Evolutionary conservation across 345 rosid genomes (phyloP).

Genomic region (Syzygium aromaticum): DNA sequence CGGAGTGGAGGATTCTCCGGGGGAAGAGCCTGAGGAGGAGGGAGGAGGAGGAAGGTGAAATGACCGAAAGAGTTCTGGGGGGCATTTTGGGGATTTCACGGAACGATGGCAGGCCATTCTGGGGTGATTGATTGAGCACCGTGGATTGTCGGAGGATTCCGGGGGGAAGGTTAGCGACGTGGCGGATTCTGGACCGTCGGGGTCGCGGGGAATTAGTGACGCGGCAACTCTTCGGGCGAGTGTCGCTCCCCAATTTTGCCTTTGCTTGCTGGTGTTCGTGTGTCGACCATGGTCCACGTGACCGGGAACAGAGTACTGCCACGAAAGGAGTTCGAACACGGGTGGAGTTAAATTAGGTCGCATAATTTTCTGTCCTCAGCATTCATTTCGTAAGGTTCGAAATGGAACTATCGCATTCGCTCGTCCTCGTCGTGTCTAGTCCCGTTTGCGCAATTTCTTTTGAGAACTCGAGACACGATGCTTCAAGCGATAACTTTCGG

Average conservation of each 20-base stretch:
- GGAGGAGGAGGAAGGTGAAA: neutral
- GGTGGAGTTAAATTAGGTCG: neutral
- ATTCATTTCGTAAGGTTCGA: neutral
- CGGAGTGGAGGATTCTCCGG: neutral
- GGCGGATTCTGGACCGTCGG: neutral
- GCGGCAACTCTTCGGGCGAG: neutral
- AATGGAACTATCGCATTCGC: neutral
- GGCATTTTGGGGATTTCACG: neutral
- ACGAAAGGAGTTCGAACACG: neutral
- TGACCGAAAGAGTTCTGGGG: neutral
- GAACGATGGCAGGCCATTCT: neutral
- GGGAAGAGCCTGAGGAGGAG: neutral
- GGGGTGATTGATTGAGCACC: neutral
- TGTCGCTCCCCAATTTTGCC: neutral
- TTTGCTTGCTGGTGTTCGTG: neutral
- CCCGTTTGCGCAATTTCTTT: neutral
- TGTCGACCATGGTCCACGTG: neutral
- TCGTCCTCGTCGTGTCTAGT: neutral
- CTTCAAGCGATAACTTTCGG: neutral
- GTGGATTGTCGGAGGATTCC: neutral
- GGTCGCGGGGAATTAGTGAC: neutral
- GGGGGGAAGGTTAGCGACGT: neutral
- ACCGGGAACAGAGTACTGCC: rapidly evolving
- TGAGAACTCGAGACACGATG: neutral
- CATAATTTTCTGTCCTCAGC: neutral